A percentile compares a stretch with the other conserved stretches of the same genome.
Conservation (phyloP, 371 early-diverging fungal genomes). For the Mucor velutinosus region DNA sequence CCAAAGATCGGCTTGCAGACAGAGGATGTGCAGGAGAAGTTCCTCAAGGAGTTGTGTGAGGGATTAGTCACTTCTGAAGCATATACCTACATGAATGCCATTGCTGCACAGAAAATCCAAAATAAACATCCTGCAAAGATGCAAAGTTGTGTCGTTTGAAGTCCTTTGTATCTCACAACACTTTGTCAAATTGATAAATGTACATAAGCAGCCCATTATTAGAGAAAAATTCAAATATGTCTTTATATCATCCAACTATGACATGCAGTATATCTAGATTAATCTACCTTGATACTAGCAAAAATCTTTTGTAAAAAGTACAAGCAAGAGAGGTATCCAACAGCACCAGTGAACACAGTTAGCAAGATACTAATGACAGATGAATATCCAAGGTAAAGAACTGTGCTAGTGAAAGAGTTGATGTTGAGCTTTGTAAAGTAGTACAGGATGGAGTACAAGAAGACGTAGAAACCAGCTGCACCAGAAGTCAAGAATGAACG, state of each 20-base stretch:
- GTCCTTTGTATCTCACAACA: no score
- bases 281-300: conserved; percentile 83
- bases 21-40: conserved; percentile 1
- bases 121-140: neutral
- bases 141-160: no score
- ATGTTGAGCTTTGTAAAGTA: conserved; percentile 76
- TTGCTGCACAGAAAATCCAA: conserved; percentile 16
- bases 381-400: conserved; percentile 93
- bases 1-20: conserved; percentile 14
- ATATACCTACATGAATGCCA: conserved; percentile 10
- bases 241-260: neutral
- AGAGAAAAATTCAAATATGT: neutral
- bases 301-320: conserved; percentile 83
- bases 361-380: conserved; percentile 76
- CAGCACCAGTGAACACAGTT: conserved; percentile 59
- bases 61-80: conserved; percentile 2
- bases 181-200: no score
- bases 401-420: conserved; percentile 71
- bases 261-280: conserved; percentile 10
- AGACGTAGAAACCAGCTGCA: conserved; percentile 86
- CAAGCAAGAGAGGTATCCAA: conserved; percentile 79
- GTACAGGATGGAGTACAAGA: conserved; percentile 82
- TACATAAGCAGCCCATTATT: neutral
- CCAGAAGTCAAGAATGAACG: conserved; percentile 89
- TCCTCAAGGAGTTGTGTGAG: neutral